Percentiles rank a stretch among this genome's conserved stretches.
These are phyloP conservation scores for Lavandula angustifolia DNA, from an alignment of 257 asterid genomes.

Conservation along the genomic window DNA sequence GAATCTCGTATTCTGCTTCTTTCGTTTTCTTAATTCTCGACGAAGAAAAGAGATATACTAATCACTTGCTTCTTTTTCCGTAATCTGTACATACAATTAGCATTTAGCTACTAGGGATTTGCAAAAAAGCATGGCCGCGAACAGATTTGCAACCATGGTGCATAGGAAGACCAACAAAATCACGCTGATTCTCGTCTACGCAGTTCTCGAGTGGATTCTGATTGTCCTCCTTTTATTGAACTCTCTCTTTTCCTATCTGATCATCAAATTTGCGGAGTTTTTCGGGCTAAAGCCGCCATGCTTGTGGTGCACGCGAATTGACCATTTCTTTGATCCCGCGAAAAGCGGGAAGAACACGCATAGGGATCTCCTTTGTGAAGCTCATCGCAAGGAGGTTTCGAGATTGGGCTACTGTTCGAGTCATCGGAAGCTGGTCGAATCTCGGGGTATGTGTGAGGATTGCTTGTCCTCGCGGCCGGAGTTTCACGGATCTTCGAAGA, in stretches of 20 bases:
- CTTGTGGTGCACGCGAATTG: conserved; percentile 77
- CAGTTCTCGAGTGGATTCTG: conserved; percentile 83
- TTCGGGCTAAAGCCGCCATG: conserved; percentile 88
- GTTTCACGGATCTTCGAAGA: conserved; percentile 34
- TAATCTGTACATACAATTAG: conserved; percentile 39
- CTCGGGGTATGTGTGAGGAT: conserved; percentile 71
- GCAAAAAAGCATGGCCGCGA: conserved; percentile 65
- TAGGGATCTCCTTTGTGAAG: conserved; percentile 75
- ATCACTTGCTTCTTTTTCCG: conserved; percentile 24
- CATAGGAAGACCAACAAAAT: conserved; percentile 72
- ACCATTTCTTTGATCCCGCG: conserved; percentile 56
- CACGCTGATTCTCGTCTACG: conserved; percentile 69
- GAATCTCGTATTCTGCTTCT: conserved; percentile 27
- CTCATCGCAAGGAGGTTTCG: conserved; percentile 71
- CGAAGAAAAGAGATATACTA: neutral
- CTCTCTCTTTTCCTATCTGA: conserved; percentile 76
- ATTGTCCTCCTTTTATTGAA: conserved; percentile 69
- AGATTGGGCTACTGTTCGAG: conserved; percentile 59
- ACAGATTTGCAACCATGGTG: conserved; percentile 84
- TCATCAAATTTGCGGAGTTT: conserved; percentile 68
- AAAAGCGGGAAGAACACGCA: conserved; percentile 41
- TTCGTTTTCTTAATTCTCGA: conserved; percentile 20
- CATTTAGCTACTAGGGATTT: conserved; percentile 13
- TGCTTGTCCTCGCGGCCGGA: conserved; percentile 65
- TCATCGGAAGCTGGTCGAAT: conserved; percentile 66